Percentiles rank a stretch among this genome's conserved stretches.
Evolutionary conservation across 495 filamentous ascomycete genomes (phyloP).

Genomic region (Cetradonia linearis): DNA sequence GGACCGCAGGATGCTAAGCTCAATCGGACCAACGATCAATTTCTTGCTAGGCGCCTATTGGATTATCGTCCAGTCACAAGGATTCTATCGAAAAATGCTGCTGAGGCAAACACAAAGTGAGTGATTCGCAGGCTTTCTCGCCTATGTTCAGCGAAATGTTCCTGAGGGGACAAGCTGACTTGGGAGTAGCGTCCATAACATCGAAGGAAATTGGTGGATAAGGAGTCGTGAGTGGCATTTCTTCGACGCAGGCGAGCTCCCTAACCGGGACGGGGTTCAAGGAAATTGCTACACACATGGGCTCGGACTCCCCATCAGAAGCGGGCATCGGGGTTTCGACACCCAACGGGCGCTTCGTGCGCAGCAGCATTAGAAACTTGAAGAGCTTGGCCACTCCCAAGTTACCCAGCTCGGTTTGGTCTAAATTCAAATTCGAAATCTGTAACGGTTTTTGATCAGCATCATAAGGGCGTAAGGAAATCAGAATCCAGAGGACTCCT

Average conservation of each 20-base stretch:
- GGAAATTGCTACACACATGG: not conserved
- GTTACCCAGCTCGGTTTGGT: constrained; percentile 35
- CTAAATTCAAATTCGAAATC: constrained; percentile 34
- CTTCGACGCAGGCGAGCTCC: not conserved
- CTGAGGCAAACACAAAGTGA: constrained; percentile 27
- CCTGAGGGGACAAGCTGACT: constrained; percentile 23
- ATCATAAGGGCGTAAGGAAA: constrained; percentile 23
- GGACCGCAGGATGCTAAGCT: constrained; percentile 27
- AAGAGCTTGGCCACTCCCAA: constrained; percentile 30
- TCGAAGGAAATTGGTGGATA: not conserved
- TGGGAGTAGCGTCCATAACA: not conserved
- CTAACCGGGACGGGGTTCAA: not conserved
- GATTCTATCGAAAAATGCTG: constrained; percentile 27
- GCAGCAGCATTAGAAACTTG: constrained; percentile 16
- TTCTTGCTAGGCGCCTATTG: constrained; percentile 17
- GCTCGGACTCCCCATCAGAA: not conserved
- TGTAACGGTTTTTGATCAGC: constrained; percentile 26
- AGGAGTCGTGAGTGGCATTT: not conserved
- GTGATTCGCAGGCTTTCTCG: constrained; percentile 22
- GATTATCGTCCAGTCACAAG: constrained; percentile 32
- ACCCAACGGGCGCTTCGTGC: not conserved
- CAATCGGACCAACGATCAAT: constrained; percentile 22
- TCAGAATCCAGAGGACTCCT: constrained; percentile 34
- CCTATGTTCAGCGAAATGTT: constrained; percentile 35
- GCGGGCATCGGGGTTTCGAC: not conserved